Conservation (phyloP, 805 yeast genomes). For the Kluyveromyces nonfermentans region DNA sequence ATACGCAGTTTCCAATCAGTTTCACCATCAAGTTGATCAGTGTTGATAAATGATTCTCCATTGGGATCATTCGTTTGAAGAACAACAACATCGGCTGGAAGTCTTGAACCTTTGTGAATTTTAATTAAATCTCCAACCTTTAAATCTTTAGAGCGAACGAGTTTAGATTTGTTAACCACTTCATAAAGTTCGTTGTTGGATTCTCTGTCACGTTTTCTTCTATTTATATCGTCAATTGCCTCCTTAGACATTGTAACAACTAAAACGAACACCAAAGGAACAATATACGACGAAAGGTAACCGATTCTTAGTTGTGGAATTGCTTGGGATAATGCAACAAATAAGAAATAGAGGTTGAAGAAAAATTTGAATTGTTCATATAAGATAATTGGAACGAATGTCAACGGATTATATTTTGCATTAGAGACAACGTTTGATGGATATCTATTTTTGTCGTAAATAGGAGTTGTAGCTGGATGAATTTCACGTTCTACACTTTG, state of each 20-base stretch:
- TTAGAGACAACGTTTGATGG: slow-evolving; percentile 80
- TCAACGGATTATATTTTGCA: slow-evolving; percentile 84
- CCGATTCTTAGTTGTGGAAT: slow-evolving; percentile 89
- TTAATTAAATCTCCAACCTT: slow-evolving; percentile 80
- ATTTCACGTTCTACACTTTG: slow-evolving; percentile 33
- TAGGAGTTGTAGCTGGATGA: slow-evolving; percentile 34
- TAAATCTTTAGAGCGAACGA: slow-evolving; percentile 49
- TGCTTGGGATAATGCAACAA: slow-evolving; percentile 91
- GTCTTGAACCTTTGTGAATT: slow-evolving; percentile 69
- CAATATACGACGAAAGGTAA: slow-evolving; percentile 83
- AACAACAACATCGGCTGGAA: slow-evolving; percentile 89
- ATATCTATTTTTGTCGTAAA: slow-evolving; percentile 28
- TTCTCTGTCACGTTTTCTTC: slow-evolving; percentile 84
- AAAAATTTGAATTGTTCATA: slow-evolving; percentile 97
- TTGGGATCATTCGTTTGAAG: slow-evolving; percentile 70
- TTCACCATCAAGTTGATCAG: slow-evolving; percentile 98
- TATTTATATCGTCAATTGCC: slow-evolving; percentile 85
- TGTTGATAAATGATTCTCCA: slow-evolving; percentile 89
- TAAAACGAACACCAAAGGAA: slow-evolving; percentile 88
- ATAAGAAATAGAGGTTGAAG: slow-evolving; percentile 81
- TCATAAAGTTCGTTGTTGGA: slow-evolving; percentile 79
- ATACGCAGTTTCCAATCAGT: slow-evolving; percentile 96
- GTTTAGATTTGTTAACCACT: slow-evolving; percentile 41
- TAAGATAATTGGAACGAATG: slow-evolving; percentile 80
- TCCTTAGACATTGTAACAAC: slow-evolving; percentile 92